Percentiles rank a stretch among this genome's conserved stretches.
Evolutionary conservation across 2,329 filamentous ascomycete species (phyloP).

Genomic region (Chaetomium olivaceum): DNA sequence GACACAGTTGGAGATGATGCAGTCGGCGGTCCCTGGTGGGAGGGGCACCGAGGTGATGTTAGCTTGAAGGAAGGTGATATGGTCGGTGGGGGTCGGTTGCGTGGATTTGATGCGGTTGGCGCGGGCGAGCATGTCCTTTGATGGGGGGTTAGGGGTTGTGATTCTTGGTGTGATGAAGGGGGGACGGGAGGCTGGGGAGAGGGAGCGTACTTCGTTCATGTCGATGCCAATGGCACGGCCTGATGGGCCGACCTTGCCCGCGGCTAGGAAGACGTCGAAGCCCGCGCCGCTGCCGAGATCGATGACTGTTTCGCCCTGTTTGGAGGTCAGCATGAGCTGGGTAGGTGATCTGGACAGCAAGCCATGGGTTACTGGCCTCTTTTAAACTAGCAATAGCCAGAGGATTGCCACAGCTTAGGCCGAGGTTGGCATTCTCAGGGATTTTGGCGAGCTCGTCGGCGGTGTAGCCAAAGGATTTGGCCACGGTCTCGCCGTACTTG

Average conservation of each 20-base stretch:
- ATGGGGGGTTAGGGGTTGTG: neutral
- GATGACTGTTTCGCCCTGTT: conserved; percentile 56
- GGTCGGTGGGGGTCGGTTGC: conserved; percentile 39
- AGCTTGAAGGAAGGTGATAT: conserved; percentile 53
- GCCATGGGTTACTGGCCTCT: conserved; percentile 20
- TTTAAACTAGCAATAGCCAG: conserved; percentile 49
- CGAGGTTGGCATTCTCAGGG: conserved; percentile 52
- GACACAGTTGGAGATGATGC: conserved; percentile 65
- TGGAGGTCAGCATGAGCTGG: neutral
- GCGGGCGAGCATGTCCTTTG: conserved; percentile 55
- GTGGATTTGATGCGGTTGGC: conserved; percentile 47
- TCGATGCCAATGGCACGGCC: conserved; percentile 59
- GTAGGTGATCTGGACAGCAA: neutral
- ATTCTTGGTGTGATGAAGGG: neutral
- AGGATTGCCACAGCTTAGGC: conserved; percentile 57
- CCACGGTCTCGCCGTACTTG: conserved; percentile 45
- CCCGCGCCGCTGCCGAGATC: conserved; percentile 60
- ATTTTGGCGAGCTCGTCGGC: conserved; percentile 49
- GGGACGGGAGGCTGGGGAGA: too few relatives aligned
- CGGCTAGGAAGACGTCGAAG: conserved; percentile 58
- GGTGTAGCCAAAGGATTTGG: conserved; percentile 55
- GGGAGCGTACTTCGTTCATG: conserved; percentile 54
- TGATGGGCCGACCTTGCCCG: conserved; percentile 48
- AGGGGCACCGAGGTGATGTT: conserved; percentile 54
- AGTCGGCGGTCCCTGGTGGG: conserved; percentile 46